Percentiles rank a stretch among this genome's conserved stretches.
Conservation (phyloP, 441 rosid genomes). For the Brassica hybrid region DNA sequence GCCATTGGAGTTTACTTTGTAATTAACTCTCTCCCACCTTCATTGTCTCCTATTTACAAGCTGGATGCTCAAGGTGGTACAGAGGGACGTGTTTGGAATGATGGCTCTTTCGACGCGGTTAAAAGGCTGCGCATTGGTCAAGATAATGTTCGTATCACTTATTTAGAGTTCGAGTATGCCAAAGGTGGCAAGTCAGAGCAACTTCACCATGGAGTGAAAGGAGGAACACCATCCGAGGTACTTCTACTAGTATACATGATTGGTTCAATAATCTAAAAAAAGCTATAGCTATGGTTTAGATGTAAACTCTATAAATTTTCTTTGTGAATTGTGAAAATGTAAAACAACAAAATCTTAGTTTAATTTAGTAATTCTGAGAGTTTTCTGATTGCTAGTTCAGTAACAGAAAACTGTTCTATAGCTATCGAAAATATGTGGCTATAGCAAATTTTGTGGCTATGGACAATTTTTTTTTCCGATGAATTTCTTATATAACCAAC, state of each 20-base stretch:
- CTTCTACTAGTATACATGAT: neutral
- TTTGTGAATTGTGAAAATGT: neutral
- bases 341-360: neutral
- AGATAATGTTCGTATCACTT: constrained; percentile 32
- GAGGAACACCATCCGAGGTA: neutral
- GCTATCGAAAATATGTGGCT: too few species aligned
- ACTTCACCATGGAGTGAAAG: neutral
- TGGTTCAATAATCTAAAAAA: neutral
- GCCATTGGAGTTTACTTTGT: constrained; percentile 36
- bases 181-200: constrained; percentile 5
- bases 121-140: constrained; percentile 27
- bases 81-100: constrained; percentile 32
- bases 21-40: neutral
- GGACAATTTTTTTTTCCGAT: too few species aligned
- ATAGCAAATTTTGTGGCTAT: too few species aligned
- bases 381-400: neutral
- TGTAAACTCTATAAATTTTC: neutral
- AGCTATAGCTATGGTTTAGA: neutral
- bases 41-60: neutral
- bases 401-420: too few species aligned
- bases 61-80: constrained; percentile 8
- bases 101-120: constrained; percentile 21
- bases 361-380: neutral
- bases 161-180: constrained; percentile 29
- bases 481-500: too few species aligned